Evolutionary conservation across 805 yeast species (phyloP).

Genomic region (Brettanomyces bruxellensis): DNA sequence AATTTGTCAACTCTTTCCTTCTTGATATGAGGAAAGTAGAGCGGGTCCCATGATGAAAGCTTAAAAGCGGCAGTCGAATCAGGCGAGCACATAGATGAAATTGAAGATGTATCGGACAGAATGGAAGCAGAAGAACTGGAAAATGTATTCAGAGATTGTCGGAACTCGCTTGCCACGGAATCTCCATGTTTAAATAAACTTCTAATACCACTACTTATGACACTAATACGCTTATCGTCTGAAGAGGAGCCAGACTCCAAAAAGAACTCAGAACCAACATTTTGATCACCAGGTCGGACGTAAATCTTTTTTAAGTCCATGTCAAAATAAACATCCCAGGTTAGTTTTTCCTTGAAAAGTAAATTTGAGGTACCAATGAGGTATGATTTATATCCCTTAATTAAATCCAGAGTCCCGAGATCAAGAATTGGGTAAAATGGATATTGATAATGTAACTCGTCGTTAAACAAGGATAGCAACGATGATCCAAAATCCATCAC

Average conservation of each 20-base stretch:
- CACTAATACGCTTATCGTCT: constrained; percentile 14
- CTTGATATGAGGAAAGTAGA: constrained; percentile 8
- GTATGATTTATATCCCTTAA: constrained; percentile 32
- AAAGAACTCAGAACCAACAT: constrained; percentile 6
- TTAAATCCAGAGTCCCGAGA: constrained; percentile 44
- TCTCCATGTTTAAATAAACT: constrained; percentile 1
- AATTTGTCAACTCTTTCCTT: constrained; percentile 5
- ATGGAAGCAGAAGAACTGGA: neutral
- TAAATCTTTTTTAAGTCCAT: constrained; percentile 41
- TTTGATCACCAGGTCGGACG: constrained; percentile 2
- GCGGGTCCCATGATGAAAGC: constrained; percentile 10
- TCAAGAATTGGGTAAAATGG: constrained; percentile 45
- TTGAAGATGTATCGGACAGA: constrained; percentile 26
- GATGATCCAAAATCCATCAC: constrained; percentile 35
- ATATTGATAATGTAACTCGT: constrained; percentile 8
- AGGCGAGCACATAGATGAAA: constrained; percentile 3
- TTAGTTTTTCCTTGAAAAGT: constrained; percentile 42
- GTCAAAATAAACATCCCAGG: constrained; percentile 57
- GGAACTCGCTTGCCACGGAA: neutral
- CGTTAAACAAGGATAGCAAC: constrained; percentile 31
- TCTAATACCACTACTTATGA: constrained; percentile 3
- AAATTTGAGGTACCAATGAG: constrained; percentile 65
- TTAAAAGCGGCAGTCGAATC: constrained; percentile 5
- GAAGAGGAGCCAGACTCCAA: neutral
- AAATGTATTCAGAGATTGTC: neutral